phyloP scores from a whole-genome alignment of 345 rosid genomes.

The Brassica juncea region DNA sequence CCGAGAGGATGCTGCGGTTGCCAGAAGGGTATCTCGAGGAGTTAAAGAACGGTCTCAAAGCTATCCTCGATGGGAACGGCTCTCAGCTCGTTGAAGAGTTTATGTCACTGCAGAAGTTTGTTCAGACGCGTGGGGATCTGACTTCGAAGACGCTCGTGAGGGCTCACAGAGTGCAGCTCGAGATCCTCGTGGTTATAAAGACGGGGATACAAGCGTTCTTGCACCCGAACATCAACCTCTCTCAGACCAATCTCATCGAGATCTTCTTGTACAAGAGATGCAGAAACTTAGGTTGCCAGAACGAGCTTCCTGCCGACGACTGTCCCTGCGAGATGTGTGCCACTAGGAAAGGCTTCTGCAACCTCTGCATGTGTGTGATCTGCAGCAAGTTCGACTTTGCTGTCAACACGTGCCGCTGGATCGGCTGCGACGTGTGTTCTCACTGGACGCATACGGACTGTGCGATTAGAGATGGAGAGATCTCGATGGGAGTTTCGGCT shows the following conservation, averaged over 20 bases:
- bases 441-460: conserved; percentile 99
- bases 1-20: conserved; percentile 72
- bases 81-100: conserved; percentile 80
- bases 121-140: conserved; percentile 77
- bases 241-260: conserved; percentile 83
- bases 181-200: conserved; percentile 85
- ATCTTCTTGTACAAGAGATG: conserved; percentile 86
- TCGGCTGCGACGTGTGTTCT: conserved; percentile 94
- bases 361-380: conserved; percentile 96
- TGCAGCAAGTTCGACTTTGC: conserved; percentile 97
- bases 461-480: conserved; percentile 87
- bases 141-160: conserved; percentile 75
- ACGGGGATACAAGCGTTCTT: conserved; percentile 91
- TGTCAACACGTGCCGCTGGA: conserved; percentile 96
- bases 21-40: conserved; percentile 82
- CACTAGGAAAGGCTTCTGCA: conserved; percentile 88
- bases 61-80: conserved; percentile 83
- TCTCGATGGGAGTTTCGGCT: conserved; percentile 70
- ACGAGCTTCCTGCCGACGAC: conserved; percentile 88
- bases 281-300: conserved; percentile 90
- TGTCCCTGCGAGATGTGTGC: conserved; percentile 82
- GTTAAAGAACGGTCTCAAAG: conserved; percentile 72
- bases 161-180: conserved; percentile 82
- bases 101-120: conserved; percentile 72
- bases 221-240: conserved; percentile 81